Evolutionary conservation across 108 stramenopile genomes (phyloP).

Genomic region (Cyclostephanos tholiformis): DNA sequence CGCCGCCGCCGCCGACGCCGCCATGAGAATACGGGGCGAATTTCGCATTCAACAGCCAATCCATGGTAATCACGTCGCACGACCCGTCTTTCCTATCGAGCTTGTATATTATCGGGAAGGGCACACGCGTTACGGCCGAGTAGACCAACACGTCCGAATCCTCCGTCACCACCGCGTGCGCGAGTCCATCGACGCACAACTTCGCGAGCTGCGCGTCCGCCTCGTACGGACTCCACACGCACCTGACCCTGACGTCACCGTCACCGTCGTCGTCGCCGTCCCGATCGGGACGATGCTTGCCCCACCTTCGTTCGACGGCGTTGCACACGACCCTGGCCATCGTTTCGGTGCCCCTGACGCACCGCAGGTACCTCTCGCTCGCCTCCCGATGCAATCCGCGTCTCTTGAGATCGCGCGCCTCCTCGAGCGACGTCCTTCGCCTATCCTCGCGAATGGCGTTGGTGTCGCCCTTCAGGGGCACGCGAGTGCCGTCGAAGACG

Average conservation of each 20-base stretch:
- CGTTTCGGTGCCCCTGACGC: constrained; percentile 65
- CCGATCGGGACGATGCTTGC: background rate
- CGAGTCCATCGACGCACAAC: constrained; percentile 72
- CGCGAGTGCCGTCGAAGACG: constrained; percentile 85
- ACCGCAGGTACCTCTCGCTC: constrained; percentile 67
- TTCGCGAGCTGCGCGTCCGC: constrained; percentile 96
- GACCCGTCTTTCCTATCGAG: constrained; percentile 68
- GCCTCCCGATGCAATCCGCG: constrained; percentile 58
- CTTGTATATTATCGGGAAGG: constrained; percentile 84
- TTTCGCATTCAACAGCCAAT: constrained; percentile 66
- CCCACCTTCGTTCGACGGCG: constrained; percentile 31
- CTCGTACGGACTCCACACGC: constrained; percentile 93
- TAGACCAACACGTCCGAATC: constrained; percentile 88
- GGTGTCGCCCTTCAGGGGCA: constrained; percentile 78
- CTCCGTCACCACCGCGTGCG: constrained; percentile 93
- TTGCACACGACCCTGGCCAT: constrained; percentile 65
- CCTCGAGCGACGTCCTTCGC: constrained; percentile 59
- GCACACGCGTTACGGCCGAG: constrained; percentile 54
- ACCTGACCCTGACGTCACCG: constrained; percentile 50
- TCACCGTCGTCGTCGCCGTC: background rate
- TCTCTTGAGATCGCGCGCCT: constrained; percentile 58
- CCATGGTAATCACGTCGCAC: constrained; percentile 82
- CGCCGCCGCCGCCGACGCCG: constrained; percentile 1
- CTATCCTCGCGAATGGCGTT: constrained; percentile 67
- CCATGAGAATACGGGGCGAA: constrained; percentile 19